These are phyloP conservation scores for Tetrahymena malaccensis DNA, from an alignment of 73 alveolate species.

Conservation along the genomic window DNA sequence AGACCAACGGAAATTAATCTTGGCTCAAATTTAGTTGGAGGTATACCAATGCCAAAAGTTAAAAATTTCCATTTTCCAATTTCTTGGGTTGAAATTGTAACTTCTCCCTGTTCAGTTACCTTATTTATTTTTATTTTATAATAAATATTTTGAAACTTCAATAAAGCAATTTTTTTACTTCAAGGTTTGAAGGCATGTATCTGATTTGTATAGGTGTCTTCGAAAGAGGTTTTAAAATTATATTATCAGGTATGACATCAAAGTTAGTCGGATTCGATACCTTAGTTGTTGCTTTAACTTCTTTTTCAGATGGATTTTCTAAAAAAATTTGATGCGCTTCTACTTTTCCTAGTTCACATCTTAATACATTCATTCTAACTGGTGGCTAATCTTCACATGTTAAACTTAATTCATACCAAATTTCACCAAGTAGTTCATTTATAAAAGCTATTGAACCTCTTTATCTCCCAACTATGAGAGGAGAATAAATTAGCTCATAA, in stretches of 20 bases:
- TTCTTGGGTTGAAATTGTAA: slow-evolving; percentile 64
- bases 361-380: slow-evolving; percentile 66
- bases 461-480: slow-evolving; percentile 83
- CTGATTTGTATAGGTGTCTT: background rate
- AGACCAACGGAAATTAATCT: slow-evolving; percentile 86
- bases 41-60: slow-evolving; percentile 90
- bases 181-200: slow-evolving; percentile 1
- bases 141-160: too few species aligned
- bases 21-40: slow-evolving; percentile 96
- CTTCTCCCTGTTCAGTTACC: background rate
- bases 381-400: slow-evolving; percentile 85
- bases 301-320: slow-evolving; percentile 94
- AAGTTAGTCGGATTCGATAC: slow-evolving; percentile 83
- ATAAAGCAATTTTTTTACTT: too few species aligned
- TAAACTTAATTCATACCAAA: slow-evolving; percentile 89
- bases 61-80: slow-evolving; percentile 96
- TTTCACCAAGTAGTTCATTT: slow-evolving; percentile 94
- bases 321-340: slow-evolving; percentile 71
- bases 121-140: too few species aligned
- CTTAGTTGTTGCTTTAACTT: slow-evolving; percentile 69
- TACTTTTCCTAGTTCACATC: slow-evolving; percentile 92
- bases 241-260: slow-evolving; percentile 91
- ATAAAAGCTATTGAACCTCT: slow-evolving; percentile 89
- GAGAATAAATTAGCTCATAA: slow-evolving; percentile 89
- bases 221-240: slow-evolving; percentile 56